These are phyloP conservation scores for Diaporthe amygdali DNA, from an alignment of 2,329 filamentous ascomycete species.

Conservation along the genomic window DNA sequence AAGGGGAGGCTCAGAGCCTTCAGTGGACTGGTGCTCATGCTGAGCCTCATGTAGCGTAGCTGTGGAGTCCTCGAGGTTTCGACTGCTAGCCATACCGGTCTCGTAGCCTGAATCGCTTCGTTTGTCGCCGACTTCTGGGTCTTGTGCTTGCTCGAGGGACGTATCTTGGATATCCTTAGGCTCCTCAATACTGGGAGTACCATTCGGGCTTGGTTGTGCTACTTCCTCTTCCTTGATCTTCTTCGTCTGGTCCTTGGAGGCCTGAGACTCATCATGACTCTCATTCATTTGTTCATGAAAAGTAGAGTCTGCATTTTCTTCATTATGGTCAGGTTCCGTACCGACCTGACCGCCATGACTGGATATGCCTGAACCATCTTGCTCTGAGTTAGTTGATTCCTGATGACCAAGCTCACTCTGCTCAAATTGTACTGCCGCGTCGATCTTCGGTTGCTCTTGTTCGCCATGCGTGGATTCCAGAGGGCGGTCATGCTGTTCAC, in stretches of 20 bases:
- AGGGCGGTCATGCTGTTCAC: background rate
- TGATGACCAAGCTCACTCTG: background rate
- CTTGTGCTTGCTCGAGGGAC: background rate
- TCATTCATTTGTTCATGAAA: background rate
- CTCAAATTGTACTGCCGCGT: background rate
- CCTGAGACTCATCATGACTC: background rate
- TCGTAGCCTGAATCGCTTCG: slow-evolving; percentile 8
- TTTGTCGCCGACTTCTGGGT: background rate
- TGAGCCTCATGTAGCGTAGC: background rate
- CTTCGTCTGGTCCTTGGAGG: too few relatives aligned
- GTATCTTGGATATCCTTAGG: background rate
- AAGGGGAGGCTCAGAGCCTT: background rate
- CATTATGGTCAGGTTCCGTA: background rate
- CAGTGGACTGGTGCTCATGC: background rate
- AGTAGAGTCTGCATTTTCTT: background rate
- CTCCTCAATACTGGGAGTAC: background rate
- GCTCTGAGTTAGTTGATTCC: background rate
- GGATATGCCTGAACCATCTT: background rate
- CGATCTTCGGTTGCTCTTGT: background rate
- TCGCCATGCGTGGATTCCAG: background rate
- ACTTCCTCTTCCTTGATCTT: background rate
- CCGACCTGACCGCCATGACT: background rate
- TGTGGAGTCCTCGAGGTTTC: background rate
- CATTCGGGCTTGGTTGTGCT: background rate
- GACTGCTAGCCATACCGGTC: background rate